A percentile compares a stretch with the other conserved stretches of the same genome.
Evolutionary conservation across 129 eudicot genomes (phyloP).

Genomic region (Saposhnikovia divaricata): DNA sequence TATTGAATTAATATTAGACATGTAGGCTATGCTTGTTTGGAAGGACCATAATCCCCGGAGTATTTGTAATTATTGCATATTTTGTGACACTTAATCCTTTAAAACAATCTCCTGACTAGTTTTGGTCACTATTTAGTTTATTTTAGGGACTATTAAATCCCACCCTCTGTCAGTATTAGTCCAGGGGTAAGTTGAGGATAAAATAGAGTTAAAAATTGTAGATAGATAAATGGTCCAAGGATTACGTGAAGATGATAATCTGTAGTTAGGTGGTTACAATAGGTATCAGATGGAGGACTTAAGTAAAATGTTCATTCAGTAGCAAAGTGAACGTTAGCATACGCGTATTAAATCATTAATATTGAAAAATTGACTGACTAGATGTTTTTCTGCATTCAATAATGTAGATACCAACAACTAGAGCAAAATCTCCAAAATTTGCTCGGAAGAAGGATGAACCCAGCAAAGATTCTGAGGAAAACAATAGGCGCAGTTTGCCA

Average conservation of each 20-base stretch:
- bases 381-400: not conserved
- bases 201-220: not conserved
- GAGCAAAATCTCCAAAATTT: slow-evolving; percentile 87
- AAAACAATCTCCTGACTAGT: not conserved
- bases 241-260: not conserved
- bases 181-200: not conserved
- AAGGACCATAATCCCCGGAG: not conserved
- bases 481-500: slow-evolving; percentile 28
- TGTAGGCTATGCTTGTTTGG: not conserved
- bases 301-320: not conserved
- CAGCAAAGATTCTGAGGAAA: slow-evolving; percentile 37
- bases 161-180: not conserved
- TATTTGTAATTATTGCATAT: not conserved
- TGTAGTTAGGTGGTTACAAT: not conserved
- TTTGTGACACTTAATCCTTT: not conserved
- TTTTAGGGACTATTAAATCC: not conserved
- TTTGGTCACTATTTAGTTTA: not conserved
- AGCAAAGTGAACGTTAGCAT: not conserved
- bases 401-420: slow-evolving; percentile 91
- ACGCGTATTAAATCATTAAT: not conserved
- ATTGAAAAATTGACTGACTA: not conserved
- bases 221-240: not conserved
- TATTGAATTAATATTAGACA: not conserved
- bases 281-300: not conserved
- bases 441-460: slow-evolving; percentile 54